Conservation (phyloP, 2,329 filamentous ascomycete species). For the Pyricularia grisea region DNA sequence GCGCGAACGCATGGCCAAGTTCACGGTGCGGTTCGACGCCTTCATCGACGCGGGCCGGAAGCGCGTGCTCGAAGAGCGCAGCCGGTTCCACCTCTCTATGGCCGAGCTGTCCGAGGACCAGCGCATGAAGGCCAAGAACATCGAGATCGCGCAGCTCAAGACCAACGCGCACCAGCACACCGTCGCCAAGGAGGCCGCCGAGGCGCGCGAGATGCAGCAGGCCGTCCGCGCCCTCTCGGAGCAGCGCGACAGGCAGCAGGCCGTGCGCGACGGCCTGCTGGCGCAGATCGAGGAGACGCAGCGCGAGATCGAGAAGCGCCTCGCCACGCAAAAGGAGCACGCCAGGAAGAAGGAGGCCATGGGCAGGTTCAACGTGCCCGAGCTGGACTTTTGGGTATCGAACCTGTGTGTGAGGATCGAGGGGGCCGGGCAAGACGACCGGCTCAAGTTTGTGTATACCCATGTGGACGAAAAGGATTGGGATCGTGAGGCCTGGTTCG, state of each 20-base stretch:
- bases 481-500: slow-evolving; percentile 88
- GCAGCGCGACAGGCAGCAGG: slow-evolving; percentile 52
- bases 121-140: slow-evolving; percentile 78
- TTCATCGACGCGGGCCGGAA: slow-evolving; percentile 91
- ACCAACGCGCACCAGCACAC: slow-evolving; percentile 62
- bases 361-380: slow-evolving; percentile 79
- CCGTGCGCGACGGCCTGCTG: slow-evolving; percentile 45
- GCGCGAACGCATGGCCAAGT: slow-evolving; percentile 89
- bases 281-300: slow-evolving; percentile 59
- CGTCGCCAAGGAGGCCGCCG: slow-evolving; percentile 66
- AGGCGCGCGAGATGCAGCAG: slow-evolving; percentile 65
- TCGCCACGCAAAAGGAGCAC: slow-evolving; percentile 64
- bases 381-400: slow-evolving; percentile 92
- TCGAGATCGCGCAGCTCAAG: slow-evolving; percentile 71
- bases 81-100: slow-evolving; percentile 84
- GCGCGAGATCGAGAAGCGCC: slow-evolving; percentile 56
- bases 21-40: slow-evolving; percentile 80
- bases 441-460: slow-evolving; percentile 82
- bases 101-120: slow-evolving; percentile 86
- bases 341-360: slow-evolving; percentile 72
- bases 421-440: slow-evolving; percentile 73
- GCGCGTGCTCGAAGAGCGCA: slow-evolving; percentile 83
- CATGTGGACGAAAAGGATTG: slow-evolving; percentile 81
- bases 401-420: slow-evolving; percentile 86
- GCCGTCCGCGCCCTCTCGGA: slow-evolving; percentile 48